Evolutionary conservation across 306 rosid species (phyloP), one percentile per base, ranked within the genome.

Genomic region (Medicago ruthenica): DNA sequence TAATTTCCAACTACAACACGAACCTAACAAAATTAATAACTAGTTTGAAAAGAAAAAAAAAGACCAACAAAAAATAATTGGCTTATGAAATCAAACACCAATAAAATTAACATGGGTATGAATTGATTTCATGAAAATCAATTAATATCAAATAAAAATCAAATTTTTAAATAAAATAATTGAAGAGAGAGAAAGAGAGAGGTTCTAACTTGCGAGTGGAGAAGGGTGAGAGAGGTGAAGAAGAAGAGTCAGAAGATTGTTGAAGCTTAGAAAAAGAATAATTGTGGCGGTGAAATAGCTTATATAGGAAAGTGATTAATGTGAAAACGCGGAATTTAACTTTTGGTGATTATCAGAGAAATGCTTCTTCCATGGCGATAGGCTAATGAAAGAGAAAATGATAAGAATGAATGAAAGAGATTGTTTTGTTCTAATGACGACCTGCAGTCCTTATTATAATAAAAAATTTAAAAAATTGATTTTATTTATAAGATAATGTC

Each of bases 141-240:
- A 50, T 58, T 13, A 41, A 66, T 1, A 16, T 36, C 22, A 9
- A 36, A 40, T 5, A n/a, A 39, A 65, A 65, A 65, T 39, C n/a
- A 65, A 27, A 40, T 4, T 7, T 6, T 62, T 3, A 11, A 37
- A 44, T 5, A 24, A 31, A 13, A 6, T 44, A 42, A 3, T 4
- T 18, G 14, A 42, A 65, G 45, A 55, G 22, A 53, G 60, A 74
- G 44, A 50, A 9, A 36, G 54, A n/a, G n/a, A 50, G 8, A 61
- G 80, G 59, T 31, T 61, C 80, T 76, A 48, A 92, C 89, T 70
- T 51, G 83, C 54, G 64, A 83, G 84, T 77, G 73, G 82, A 87
- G 79, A 82, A 82, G 83, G 85, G 51, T 37, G 71, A 1, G 71
- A 85, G 89, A 86, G 87, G 9, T 24, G 69, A 60, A 79, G 79